Evolutionary conservation across 228 moss, liverwort and hornwort genomes (phyloP), one percentile per base, ranked within the genome.

Genomic region (Sphagnum fallax): DNA sequence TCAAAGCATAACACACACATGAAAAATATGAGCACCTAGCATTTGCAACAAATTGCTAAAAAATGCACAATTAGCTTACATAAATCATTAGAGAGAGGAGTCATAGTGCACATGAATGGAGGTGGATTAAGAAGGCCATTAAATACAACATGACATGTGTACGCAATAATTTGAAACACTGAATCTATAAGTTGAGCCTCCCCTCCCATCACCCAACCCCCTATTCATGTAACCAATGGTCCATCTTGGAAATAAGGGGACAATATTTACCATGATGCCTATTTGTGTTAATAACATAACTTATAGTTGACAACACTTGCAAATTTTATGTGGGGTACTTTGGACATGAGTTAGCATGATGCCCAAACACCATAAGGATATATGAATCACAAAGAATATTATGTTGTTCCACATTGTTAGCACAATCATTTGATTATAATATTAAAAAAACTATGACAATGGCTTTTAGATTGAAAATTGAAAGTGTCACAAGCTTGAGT

Each of bases 231-330:
- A 77, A 67, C 84, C 72, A 67, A 74, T 80, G 75, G 76, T 80
- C 76, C 89, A 81, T 79, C 98, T 71, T 60, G 71, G 66, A 73
- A 69, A 64, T 77, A 80, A 49, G 73, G 50, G 51, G 83, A 72
- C 76, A 77, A 71, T 89, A 83, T 51, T 89, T 98, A 48, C 89
- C 86, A 75, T 94, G 94, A 65, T 91, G 89, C 5, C 71, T 61
- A 8, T 82, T 61, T 50, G 82, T 89, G 72, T 90, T 98, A 64
- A 90, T 84, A 65, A 94, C 89, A 72, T 94, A 98, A 0, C 93
- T 88, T 55, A 94, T 89, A 49, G 91, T 92, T 66, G 90, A 89
- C 76, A 98, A 82, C 77, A 94, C 94, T 63, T 90, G 87, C 5
- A 94, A 74, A 60, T 94, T 94, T 69, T 92, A 91, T 65, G 32